Base-by-base conservation (phyloP, 2,329 filamentous ascomycete genomes). In the Hymenoscyphus infarciens region DNA sequence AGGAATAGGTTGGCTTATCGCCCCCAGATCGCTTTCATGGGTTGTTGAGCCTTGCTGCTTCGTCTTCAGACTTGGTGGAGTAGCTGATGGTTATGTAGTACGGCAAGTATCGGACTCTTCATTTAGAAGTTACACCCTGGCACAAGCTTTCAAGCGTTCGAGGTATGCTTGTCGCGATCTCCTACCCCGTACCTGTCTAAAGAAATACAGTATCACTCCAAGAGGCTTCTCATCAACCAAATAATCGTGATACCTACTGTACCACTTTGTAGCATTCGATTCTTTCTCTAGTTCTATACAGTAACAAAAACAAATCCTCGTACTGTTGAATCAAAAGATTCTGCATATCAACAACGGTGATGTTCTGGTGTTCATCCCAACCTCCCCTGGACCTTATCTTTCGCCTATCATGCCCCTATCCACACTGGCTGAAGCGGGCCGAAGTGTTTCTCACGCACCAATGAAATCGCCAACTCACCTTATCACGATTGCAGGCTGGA, bases 311-410 rank as follows among this genome's bases (percentile, higher is more conserved):
- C 10, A 13, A 35, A 35, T 35, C 6, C 8, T 35, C 33, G 33
- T 35, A 15, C 33, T 10, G 6, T 35, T 35, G 10, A 35, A 35
- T 35, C 11, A 52, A 8, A 8, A 25, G n/a, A 38, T 60, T 38
- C 57, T 31, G 31, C 33, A 31, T 33, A 16, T n/a, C 25, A 31
- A 27, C n/a, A 38, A 7, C 19, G 13, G 42, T 29, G 22, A 35
- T 49, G 22, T 10, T 45, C 13, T 39, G 25, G 13, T 31, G 39
- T 33, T 31, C 8, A 27, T 56, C 52, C 33, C 19, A n/a, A 11
- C 25, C 38, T 33, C 29, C 27, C 25, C n/a, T 2, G 8, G 13
- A 29, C 5, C 60, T 64, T 64, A 64, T 62, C 63, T 62, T 29
- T 62, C 33, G 56, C 55, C 31, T 57, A 54, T 53, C 56, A 19